phyloP scores from a whole-genome alignment of 2,329 filamentous ascomycete species.

The Ophiosphaerella narmari region DNA sequence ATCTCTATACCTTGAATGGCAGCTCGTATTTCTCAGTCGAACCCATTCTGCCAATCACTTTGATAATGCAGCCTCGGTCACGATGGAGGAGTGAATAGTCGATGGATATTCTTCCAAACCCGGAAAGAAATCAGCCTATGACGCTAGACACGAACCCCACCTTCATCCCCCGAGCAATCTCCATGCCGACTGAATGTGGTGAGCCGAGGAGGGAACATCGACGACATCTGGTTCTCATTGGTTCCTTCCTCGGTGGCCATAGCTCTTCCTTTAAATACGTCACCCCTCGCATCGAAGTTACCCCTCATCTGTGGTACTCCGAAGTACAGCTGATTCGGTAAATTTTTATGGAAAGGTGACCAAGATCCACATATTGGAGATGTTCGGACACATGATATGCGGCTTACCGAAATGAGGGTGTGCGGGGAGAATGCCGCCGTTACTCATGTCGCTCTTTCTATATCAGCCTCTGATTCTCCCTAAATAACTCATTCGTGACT shows the following conservation, averaged over 20 bases:
- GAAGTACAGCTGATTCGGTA: constrained; percentile 4
- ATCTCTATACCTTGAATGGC: constrained; percentile 50
- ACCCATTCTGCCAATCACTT: constrained; percentile 21
- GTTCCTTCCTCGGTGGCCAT: constrained; percentile 14
- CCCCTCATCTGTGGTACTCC: constrained; percentile 19
- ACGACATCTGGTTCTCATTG: constrained; percentile 12
- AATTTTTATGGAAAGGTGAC: neutral
- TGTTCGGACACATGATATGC: neutral
- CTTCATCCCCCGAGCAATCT: constrained; percentile 5
- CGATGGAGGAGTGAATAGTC: too few relatives aligned
- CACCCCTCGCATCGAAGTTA: constrained; percentile 8
- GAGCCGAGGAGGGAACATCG: constrained; percentile 9
- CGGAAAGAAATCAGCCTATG: neutral
- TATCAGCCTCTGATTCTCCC: neutral
- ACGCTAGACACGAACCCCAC: constrained; percentile 25
- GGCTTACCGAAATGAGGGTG: neutral
- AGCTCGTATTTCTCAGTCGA: constrained; percentile 39
- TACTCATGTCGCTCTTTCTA: neutral
- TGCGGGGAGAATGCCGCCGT: constrained; percentile 10
- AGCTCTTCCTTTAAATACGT: constrained; percentile 5
- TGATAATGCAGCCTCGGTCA: neutral
- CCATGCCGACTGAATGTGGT: constrained; percentile 2
- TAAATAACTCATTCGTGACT: too few relatives aligned
- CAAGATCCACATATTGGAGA: constrained; percentile 6
- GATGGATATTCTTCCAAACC: neutral